These are phyloP conservation scores for Mentha longifolia DNA, from an alignment of 257 asterid species.

Conservation along the genomic window DNA sequence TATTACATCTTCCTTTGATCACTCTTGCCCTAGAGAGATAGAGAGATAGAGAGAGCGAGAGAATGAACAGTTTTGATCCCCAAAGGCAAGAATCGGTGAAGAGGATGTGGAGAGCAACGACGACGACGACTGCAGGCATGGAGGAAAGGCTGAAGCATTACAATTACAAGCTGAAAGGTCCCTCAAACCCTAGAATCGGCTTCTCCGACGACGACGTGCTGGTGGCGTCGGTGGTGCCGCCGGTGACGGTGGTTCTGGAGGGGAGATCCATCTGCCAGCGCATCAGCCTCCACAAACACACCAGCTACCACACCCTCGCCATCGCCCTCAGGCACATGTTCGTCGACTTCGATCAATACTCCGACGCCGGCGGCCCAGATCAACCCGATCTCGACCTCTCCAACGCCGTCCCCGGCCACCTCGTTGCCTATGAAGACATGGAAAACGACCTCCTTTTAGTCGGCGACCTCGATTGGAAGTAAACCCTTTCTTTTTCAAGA, in stretches of 20 bases:
- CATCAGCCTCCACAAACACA: constrained; percentile 71
- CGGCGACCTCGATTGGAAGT: constrained; percentile 89
- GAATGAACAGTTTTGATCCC: constrained; percentile 57
- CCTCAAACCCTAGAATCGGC: constrained; percentile 32
- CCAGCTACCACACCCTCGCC: constrained; percentile 66
- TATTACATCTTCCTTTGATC: neutral
- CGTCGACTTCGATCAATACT: constrained; percentile 36
- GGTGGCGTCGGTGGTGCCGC: constrained; percentile 56
- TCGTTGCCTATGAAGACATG: constrained; percentile 81
- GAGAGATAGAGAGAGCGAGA: neutral
- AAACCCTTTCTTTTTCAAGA: neutral
- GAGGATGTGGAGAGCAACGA: constrained; percentile 41
- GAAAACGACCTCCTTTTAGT: constrained; percentile 85
- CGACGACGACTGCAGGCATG: no score
- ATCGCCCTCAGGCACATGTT: constrained; percentile 70
- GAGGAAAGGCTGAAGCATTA: constrained; percentile 24
- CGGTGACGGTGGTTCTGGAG: constrained; percentile 80
- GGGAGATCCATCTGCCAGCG: constrained; percentile 85
- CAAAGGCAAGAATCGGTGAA: constrained; percentile 48
- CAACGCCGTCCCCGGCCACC: constrained; percentile 75
- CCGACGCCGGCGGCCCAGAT: neutral
- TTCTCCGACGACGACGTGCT: constrained; percentile 56
- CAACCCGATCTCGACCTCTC: constrained; percentile 51
- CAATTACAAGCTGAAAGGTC: no score
- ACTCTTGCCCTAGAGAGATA: neutral